Evolutionary conservation across 129 eudicot species (phyloP), one percentile per base, ranked within the genome.

Genomic region (Flaveria linearis): DNA sequence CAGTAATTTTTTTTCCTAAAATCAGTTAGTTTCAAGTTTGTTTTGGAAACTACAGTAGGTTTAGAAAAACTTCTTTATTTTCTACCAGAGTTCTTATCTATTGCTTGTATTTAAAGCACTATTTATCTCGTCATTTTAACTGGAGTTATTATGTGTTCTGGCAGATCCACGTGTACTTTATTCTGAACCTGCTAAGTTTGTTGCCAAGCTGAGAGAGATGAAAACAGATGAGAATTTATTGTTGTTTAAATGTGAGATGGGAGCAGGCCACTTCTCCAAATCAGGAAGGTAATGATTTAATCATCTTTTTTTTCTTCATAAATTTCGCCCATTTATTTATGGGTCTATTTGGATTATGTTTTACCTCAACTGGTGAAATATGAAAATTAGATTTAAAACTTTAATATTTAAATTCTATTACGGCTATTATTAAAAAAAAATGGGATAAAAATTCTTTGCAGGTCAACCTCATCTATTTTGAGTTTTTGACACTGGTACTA

Each of bases 251-350:
- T 93, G 97, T 68, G 97, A 91, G 72, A 88, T 93, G 77, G 98
- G 97, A 49, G 98, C 98, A 10, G 98, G 98, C 17, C 98, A 93
- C 83, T 93, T 93, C 73, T 86, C 98, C 16, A 93, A 93, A 78
- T 93, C 98, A 0, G 98, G 98, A 84, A 90, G 98, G 98, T 93
- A 77, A 76, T 53, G 11, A 30, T 57, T 18, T 51, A 7, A 9
- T 12, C 18, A 39, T 6, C 3, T 13, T 26, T 26, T 62, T 13
- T 62, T 62, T 33, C 39, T 5, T 36, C 7, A 36, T 36, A 4
- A 36, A 5, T 36, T 36, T 36, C 41, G 7, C 41, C 41, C 41
- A 36, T 36, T 36, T 36, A 36, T 33, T 22, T 3, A 18, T 57
- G 15, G 14, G 7, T 57, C 7, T 5, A 22, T 55, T 20, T 14